Percentiles rank a stretch among this genome's conserved stretches.
Evolutionary conservation across 352 stramenopile genomes (phyloP).

Genomic region (Phytophthora boehmeriae): DNA sequence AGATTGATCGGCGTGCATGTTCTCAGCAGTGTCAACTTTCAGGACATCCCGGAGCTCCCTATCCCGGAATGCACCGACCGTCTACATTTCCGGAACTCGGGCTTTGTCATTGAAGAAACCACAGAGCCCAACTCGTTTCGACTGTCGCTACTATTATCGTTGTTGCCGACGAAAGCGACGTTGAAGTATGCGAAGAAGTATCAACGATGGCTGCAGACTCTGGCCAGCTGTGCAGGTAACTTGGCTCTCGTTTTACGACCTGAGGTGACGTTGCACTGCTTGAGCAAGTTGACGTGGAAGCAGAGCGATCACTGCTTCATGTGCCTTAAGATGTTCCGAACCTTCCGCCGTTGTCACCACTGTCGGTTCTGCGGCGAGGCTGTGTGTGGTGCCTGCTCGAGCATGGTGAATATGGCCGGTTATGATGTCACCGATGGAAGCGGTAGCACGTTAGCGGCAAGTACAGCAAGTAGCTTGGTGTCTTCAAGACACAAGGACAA

Average conservation of each 20-base stretch:
- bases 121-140: conserved; percentile 36
- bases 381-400: conserved; percentile 70
- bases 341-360: conserved; percentile 75
- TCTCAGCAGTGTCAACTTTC: conserved; percentile 48
- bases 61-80: conserved; percentile 40
- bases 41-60: conserved; percentile 38
- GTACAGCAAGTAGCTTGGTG: conserved; percentile 8
- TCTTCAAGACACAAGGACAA: conserved; percentile 17
- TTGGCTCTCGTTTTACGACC: conserved; percentile 23
- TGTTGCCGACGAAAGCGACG: conserved; percentile 47
- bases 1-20: conserved; percentile 45
- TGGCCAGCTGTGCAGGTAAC: conserved; percentile 44
- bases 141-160: conserved; percentile 51
- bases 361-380: conserved; percentile 76
- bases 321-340: conserved; percentile 73
- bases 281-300: conserved; percentile 58
- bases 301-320: conserved; percentile 70
- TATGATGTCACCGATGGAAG: conserved; percentile 41
- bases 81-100: conserved; percentile 50
- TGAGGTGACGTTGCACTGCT: conserved; percentile 38
- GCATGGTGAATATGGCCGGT: conserved; percentile 52
- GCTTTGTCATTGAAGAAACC: conserved; percentile 65
- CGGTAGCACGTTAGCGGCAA: conserved; percentile 25
- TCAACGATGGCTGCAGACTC: conserved; percentile 38
- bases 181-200: conserved; percentile 41